These are phyloP conservation scores for Clitopilus passeckerianus DNA, from an alignment of 768 basidiomycete genomes.

Conservation along the genomic window DNA sequence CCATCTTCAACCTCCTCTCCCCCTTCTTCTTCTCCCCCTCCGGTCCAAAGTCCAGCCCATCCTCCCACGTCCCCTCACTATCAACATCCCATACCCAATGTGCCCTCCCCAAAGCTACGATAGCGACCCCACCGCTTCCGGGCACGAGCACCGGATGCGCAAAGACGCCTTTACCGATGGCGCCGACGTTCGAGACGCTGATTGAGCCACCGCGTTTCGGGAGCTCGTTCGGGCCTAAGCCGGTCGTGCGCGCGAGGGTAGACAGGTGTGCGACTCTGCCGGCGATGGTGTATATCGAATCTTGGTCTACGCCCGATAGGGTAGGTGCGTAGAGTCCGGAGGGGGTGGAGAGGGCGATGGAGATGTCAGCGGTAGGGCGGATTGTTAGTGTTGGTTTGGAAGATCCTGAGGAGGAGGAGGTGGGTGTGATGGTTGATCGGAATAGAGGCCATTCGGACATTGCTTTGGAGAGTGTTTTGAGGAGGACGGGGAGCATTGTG, in stretches of 20 bases:
- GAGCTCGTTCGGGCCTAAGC: slow-evolving; percentile 63
- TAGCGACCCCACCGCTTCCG: slow-evolving; percentile 71
- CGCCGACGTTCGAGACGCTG: slow-evolving; percentile 80
- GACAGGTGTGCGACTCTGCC: slow-evolving; percentile 57
- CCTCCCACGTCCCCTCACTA: slow-evolving; percentile 21
- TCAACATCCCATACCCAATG: slow-evolving; percentile 76
- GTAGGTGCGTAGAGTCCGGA: slow-evolving; percentile 84
- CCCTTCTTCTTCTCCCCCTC: slow-evolving; percentile 37
- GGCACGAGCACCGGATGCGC: slow-evolving; percentile 76
- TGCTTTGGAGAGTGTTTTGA: slow-evolving; percentile 76
- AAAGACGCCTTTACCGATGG: slow-evolving; percentile 64
- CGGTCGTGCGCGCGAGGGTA: slow-evolving; percentile 60
- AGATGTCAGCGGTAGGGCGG: slow-evolving; percentile 72
- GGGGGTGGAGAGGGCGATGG: slow-evolving; percentile 72
- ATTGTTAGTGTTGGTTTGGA: slow-evolving; percentile 66
- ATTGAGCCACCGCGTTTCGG: slow-evolving; percentile 74
- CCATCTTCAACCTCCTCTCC: slow-evolving; percentile 51
- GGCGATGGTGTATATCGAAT: slow-evolving; percentile 57
- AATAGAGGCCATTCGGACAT: slow-evolving; percentile 87
- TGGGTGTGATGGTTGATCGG: slow-evolving; percentile 64
- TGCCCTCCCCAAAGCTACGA: slow-evolving; percentile 76
- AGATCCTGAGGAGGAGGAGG: slow-evolving; percentile 11
- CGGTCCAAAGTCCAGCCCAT: slow-evolving; percentile 5
- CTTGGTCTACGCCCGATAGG: slow-evolving; percentile 46
- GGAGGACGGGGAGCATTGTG: slow-evolving; percentile 78